Base-by-base conservation (phyloP, 768 basidiomycete genomes). In the Leccinum fibrillosum region DNA sequence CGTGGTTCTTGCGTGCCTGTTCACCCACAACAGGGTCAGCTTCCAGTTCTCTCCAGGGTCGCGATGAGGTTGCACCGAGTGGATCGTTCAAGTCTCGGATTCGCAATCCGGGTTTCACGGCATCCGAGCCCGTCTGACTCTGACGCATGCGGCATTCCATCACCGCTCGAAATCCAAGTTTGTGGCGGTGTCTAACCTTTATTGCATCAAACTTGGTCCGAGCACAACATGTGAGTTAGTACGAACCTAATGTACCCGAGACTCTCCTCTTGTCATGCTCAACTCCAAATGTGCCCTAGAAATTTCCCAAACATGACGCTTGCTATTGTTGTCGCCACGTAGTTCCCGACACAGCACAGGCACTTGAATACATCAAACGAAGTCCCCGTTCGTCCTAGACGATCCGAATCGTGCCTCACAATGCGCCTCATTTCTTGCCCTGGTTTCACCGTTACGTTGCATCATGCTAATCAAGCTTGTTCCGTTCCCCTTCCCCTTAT, bases 1-100 rank as follows among this genome's bases (percentile, higher is more conserved):
- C 69, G 62, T 72, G 63, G 60, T 62, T 59, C 52, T 57, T 45
- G 53, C 52, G 30, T 59, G 47, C 54, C 62, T 71, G 64, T 58
- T 48, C 71, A 69, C 68, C 45, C 53, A 32, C 63, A 44, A 44
- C 42, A 54, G 52, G 58, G 55, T 61, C 54, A 37, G 26, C 42
- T 23, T 42, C 62, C 53, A 58, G 55, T 64, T 44, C 37, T 47
- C 34, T 13, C 32, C 55, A 55, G 64, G 66, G 32, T 61, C 54
- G 50, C 30, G 57, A 19, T 60, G 63, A 54, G 59, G 58, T 69
- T 61, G 53, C 54, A 52, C 44, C 49, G 11, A 52, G 1, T 19
- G 52, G 62, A 59, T 54, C 55, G 19, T 48, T 49, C 47, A 25
- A 44, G 42, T n/a, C 17, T 52, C 50, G 60, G 57, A 37, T 67